Evolutionary conservation across 495 filamentous ascomycete species (phyloP).

Genomic region (Usnea hakonensis): DNA sequence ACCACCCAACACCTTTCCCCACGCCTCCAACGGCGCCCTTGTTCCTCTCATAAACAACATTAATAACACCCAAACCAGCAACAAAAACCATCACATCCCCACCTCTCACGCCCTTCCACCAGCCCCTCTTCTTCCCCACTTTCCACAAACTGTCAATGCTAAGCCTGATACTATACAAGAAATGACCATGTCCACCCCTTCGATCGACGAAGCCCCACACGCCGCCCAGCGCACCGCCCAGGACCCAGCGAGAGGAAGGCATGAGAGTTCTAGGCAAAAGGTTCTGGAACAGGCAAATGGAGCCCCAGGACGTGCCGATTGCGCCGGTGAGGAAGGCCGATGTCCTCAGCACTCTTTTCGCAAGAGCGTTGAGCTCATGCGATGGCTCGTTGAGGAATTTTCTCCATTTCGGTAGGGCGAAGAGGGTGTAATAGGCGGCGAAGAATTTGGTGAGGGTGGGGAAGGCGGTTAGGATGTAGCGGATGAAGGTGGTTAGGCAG

Average conservation of each 20-base stretch:
- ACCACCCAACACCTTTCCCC: conserved; percentile 63
- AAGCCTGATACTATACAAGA: conserved; percentile 61
- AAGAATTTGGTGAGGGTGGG: conserved; percentile 71
- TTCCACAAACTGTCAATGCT: conserved; percentile 82
- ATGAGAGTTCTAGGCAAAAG: conserved; percentile 65
- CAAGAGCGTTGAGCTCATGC: conserved; percentile 53
- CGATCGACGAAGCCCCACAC: conserved; percentile 67
- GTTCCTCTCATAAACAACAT: conserved; percentile 67
- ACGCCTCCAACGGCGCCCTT: conserved; percentile 57
- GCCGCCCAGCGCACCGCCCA: conserved; percentile 78
- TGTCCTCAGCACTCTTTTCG: conserved; percentile 49
- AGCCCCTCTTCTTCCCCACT: conserved; percentile 74
- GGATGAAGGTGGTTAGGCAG: conserved; percentile 76
- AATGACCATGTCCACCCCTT: conserved; percentile 34
- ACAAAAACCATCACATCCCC: conserved; percentile 83
- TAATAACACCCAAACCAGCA: conserved; percentile 64
- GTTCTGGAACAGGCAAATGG: conserved; percentile 77
- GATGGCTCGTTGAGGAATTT: conserved; percentile 58
- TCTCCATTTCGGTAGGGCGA: conserved; percentile 60
- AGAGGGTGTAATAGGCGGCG: conserved; percentile 56
- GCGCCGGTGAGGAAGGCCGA: conserved; percentile 67
- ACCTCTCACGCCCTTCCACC: conserved; percentile 70
- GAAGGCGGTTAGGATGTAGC: conserved; percentile 73
- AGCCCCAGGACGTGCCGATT: conserved; percentile 75
- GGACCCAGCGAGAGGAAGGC: conserved; percentile 76